Evolutionary conservation across 371 early-diverging fungal genomes (phyloP).

Genomic region (Mucor plumbeus): DNA sequence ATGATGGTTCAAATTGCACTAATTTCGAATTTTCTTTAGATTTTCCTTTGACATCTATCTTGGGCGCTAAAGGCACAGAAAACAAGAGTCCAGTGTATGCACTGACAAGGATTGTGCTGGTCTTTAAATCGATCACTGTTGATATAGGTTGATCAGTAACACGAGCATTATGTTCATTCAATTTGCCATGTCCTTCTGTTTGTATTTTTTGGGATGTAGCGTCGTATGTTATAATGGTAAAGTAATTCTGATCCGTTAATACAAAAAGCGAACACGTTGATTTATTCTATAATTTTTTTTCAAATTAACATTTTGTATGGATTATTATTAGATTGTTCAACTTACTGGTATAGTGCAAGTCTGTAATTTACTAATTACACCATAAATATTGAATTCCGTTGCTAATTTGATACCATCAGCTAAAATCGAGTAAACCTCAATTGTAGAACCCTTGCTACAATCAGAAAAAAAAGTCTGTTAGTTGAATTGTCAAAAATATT

Average conservation of each 20-base stretch:
- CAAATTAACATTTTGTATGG: background rate
- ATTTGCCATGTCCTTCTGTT: conserved; percentile 19
- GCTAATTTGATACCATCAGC: conserved; percentile 53
- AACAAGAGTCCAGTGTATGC: conserved; percentile 21
- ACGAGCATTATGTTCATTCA: conserved; percentile 7
- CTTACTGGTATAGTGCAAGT: conserved; percentile 54
- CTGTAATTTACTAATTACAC: conserved; percentile 60
- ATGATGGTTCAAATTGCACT: background rate
- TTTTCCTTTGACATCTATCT: background rate
- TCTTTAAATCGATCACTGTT: conserved; percentile 2
- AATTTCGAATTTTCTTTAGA: background rate
- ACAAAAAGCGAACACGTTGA: conserved; percentile 26
- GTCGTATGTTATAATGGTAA: conserved; percentile 17
- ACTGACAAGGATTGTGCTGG: conserved; percentile 18
- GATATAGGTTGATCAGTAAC: conserved; percentile 13
- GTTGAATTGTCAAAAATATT: background rate
- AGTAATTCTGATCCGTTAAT: conserved; percentile 20
- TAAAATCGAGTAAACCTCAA: conserved; percentile 61
- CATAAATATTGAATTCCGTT: conserved; percentile 65
- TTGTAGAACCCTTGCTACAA: conserved; percentile 64
- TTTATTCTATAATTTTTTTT: conserved; percentile 12
- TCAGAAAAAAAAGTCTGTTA: background rate
- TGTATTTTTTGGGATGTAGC: background rate
- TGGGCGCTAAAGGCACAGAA: conserved; percentile 13
- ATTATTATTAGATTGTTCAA: background rate